These are phyloP conservation scores for Boletellus sp. DNA, from an alignment of 768 basidiomycete species.

Conservation along the genomic window DNA sequence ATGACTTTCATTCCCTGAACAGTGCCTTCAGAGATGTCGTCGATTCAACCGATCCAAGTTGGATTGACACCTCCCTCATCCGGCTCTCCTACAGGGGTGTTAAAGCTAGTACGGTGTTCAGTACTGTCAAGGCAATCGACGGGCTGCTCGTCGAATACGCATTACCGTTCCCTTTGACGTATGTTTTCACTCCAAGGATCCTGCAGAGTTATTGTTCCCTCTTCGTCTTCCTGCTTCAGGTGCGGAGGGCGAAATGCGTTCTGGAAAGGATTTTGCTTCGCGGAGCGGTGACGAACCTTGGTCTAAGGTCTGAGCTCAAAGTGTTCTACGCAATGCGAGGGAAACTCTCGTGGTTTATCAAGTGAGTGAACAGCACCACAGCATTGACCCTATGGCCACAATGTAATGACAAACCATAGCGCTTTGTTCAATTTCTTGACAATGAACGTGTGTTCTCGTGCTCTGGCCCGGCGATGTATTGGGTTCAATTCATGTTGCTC, in stretches of 20 bases:
- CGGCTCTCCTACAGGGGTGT: slow-evolving; percentile 64
- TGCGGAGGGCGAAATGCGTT: slow-evolving; percentile 66
- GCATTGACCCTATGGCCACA: no score
- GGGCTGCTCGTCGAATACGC: slow-evolving; percentile 75
- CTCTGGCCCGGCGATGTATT: background rate
- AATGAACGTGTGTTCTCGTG: slow-evolving; percentile 52
- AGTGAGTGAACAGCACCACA: slow-evolving; percentile 47
- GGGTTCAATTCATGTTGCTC: background rate
- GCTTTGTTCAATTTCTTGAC: slow-evolving; percentile 67
- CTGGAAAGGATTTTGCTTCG: slow-evolving; percentile 69
- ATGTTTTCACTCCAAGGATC: slow-evolving; percentile 61
- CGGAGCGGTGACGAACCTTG: slow-evolving; percentile 37
- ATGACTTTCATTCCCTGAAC: slow-evolving; percentile 82
- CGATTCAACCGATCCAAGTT: slow-evolving; percentile 45
- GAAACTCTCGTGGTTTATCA: slow-evolving; percentile 80
- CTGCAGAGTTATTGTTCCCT: slow-evolving; percentile 61
- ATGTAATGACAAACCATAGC: slow-evolving; percentile 33
- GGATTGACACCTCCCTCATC: slow-evolving; percentile 67
- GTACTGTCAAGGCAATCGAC: slow-evolving; percentile 62
- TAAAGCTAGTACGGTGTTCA: slow-evolving; percentile 41
- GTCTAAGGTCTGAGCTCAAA: slow-evolving; percentile 51
- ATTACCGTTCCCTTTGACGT: slow-evolving; percentile 76
- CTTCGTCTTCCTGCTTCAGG: slow-evolving; percentile 70
- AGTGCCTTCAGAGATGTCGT: slow-evolving; percentile 69
- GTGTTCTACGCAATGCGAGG: slow-evolving; percentile 73